phyloP scores from a whole-genome alignment of 495 filamentous ascomycete species.

The Choiromyces venosus region DNA sequence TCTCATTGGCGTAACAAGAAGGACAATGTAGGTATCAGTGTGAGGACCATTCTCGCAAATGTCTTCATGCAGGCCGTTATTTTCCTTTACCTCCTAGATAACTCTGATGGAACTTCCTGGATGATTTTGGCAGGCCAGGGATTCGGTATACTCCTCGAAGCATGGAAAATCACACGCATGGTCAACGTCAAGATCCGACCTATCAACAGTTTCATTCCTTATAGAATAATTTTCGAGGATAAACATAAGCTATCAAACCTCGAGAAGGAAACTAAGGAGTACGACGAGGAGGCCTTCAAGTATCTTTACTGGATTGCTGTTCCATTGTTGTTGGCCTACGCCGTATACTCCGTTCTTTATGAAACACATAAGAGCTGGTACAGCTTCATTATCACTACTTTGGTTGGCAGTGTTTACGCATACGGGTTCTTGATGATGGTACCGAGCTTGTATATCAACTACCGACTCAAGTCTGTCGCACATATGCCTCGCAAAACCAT shows the following conservation, averaged over 20 bases:
- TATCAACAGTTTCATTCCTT: conserved; percentile 68
- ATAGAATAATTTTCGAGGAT: conserved; percentile 83
- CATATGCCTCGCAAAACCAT: conserved; percentile 96
- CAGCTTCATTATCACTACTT: conserved; percentile 78
- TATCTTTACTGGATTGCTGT: conserved; percentile 91
- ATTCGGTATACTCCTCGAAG: conserved; percentile 86
- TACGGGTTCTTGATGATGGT: conserved; percentile 99
- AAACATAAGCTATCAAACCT: conserved; percentile 93
- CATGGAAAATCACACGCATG: conserved; percentile 98
- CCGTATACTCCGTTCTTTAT: conserved; percentile 81
- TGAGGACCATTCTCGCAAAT: conserved; percentile 92
- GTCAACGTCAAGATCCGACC: conserved; percentile 82
- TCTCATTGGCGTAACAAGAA: conserved; percentile 99
- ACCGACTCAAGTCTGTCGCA: conserved; percentile 89
- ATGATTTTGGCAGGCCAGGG: conserved; percentile 96
- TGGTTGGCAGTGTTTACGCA: conserved; percentile 93
- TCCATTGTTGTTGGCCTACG: conserved; percentile 82
- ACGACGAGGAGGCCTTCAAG: conserved; percentile 94
- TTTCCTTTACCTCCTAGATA: conserved; percentile 97
- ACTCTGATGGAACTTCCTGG: conserved; percentile 95
- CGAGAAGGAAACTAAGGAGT: conserved; percentile 96
- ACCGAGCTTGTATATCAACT: conserved; percentile 95
- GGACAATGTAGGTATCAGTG: conserved; percentile 90
- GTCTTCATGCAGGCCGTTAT: conserved; percentile 97
- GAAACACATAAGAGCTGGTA: conserved; percentile 98